Percentiles rank a stretch among this genome's conserved stretches.
Evolutionary conservation across 148 eudicot genomes (phyloP).

Genomic region (Salicornia ramosissima): DNA sequence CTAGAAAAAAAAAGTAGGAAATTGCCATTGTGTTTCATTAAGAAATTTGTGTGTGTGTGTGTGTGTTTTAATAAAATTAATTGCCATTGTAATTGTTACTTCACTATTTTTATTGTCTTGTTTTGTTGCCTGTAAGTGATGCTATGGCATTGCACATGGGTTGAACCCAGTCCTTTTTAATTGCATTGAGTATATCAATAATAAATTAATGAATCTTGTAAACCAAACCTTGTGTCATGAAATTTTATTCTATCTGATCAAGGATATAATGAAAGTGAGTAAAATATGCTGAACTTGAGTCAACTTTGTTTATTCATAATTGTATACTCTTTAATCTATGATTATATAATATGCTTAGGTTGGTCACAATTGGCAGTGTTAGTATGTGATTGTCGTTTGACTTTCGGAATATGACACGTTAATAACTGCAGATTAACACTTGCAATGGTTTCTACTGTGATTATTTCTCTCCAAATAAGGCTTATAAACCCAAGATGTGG

Average conservation of each 20-base stretch:
- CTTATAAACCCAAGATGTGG: slow-evolving; percentile 87
- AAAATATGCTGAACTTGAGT: slow-evolving; percentile 8
- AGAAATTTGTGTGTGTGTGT: no score
- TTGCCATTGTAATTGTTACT: slow-evolving; percentile 5
- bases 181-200: slow-evolving; percentile 2
- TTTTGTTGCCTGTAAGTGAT: slow-evolving; percentile 2
- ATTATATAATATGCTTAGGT: slow-evolving; percentile 9
- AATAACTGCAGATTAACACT: slow-evolving; percentile 59
- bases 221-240: slow-evolving; percentile 16
- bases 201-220: slow-evolving; percentile 12
- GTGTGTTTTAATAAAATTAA: no score
- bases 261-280: slow-evolving; percentile 14
- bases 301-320: background rate
- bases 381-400: slow-evolving; percentile 2
- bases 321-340: background rate
- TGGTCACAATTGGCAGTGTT: background rate
- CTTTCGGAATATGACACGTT: background rate
- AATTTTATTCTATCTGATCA: slow-evolving; percentile 23
- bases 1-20: no score
- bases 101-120: slow-evolving; percentile 8
- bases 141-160: slow-evolving; percentile 32
- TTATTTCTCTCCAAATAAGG: slow-evolving; percentile 72
- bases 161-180: slow-evolving; percentile 13
- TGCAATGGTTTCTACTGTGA: slow-evolving; percentile 95
- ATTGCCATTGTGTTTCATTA: no score